phyloP scores from a whole-genome alignment of 1,284 basidiomycete species.

The Malassezia sp. region DNA sequence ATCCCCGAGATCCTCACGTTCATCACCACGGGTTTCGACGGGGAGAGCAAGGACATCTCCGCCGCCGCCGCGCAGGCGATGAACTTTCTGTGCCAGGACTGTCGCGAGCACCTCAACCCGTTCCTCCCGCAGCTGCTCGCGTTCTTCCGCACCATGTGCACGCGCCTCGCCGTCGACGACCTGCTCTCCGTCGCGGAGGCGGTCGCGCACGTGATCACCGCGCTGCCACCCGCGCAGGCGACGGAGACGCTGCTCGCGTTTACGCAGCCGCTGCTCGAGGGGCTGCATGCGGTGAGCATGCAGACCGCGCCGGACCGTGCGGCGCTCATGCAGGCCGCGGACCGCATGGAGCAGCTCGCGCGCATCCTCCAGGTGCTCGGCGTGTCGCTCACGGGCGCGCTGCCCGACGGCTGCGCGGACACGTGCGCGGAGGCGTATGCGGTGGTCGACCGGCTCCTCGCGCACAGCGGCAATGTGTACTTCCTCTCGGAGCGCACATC shows the following conservation, averaged over 20 bases:
- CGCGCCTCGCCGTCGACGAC: conserved; percentile 72
- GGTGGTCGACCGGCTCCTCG: conserved; percentile 69
- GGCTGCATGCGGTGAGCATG: conserved; percentile 46
- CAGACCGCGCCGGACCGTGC: conserved; percentile 50
- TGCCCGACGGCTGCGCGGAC: conserved; percentile 66
- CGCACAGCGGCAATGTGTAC: conserved; percentile 66
- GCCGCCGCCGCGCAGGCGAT: conserved; percentile 92
- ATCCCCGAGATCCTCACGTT: conserved; percentile 78
- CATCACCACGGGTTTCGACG: conserved; percentile 77
- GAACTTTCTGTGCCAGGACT: conserved; percentile 94
- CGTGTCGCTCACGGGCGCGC: conserved; percentile 19
- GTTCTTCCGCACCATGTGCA: conserved; percentile 68
- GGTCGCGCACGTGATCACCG: conserved; percentile 84
- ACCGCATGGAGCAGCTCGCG: conserved; percentile 50
- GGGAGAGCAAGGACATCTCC: conserved; percentile 55
- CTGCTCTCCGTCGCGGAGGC: conserved; percentile 84
- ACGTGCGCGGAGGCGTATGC: conserved; percentile 71
- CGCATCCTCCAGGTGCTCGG: conserved; percentile 29
- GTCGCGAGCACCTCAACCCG: conserved; percentile 72
- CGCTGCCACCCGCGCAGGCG: conserved; percentile 68
- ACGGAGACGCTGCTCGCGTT: conserved; percentile 76
- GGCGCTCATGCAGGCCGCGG: conserved; percentile 59
- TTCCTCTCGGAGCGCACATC: conserved; percentile 73
- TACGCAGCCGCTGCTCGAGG: conserved; percentile 53
- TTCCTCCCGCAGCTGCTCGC: conserved; percentile 82